phyloP scores from a whole-genome alignment of 148 eudicot genomes.

The Amaranthus palmeri region DNA sequence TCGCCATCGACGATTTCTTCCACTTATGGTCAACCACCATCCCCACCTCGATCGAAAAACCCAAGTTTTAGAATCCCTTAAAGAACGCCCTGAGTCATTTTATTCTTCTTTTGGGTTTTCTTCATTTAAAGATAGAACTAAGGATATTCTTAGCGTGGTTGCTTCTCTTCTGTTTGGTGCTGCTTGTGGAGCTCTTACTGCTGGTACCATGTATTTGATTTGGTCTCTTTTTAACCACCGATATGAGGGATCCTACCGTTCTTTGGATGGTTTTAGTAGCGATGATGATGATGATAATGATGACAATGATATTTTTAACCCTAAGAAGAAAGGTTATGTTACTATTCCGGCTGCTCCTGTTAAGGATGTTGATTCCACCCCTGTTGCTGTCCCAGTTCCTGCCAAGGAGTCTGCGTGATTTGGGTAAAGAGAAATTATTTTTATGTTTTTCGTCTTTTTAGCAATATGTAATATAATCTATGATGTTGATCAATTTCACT shows the following conservation, averaged over 20 bases:
- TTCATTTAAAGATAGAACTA: constrained; percentile 49
- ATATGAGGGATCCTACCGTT: constrained; percentile 26
- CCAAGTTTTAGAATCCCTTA: neutral
- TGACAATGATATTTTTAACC: constrained; percentile 42
- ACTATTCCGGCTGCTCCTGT: constrained; percentile 30
- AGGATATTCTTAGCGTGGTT: constrained; percentile 62
- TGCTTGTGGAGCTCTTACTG: constrained; percentile 81
- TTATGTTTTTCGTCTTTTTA: neutral
- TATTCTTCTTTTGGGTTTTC: constrained; percentile 28
- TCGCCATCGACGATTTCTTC: constrained; percentile 3
- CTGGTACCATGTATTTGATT: constrained; percentile 54
- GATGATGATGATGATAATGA: constrained; percentile 32
- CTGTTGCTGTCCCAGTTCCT: constrained; percentile 19
- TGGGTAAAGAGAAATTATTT: neutral
- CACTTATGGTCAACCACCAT: neutral
- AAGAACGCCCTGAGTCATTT: neutral
- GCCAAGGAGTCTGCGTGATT: constrained; percentile 35
- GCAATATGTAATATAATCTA: constrained; percentile 5
- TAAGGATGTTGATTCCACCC: constrained; percentile 9
- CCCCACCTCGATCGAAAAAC: neutral
- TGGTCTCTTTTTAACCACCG: constrained; percentile 53
- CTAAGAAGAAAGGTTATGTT: constrained; percentile 56
- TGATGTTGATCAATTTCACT: neutral
- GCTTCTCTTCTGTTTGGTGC: constrained; percentile 74
- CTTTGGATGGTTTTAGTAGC: constrained; percentile 25